Evolutionary conservation across 2,329 filamentous ascomycete species (phyloP), one percentile per base, ranked within the genome.

Genomic region (Uncinocarpus reesii): DNA sequence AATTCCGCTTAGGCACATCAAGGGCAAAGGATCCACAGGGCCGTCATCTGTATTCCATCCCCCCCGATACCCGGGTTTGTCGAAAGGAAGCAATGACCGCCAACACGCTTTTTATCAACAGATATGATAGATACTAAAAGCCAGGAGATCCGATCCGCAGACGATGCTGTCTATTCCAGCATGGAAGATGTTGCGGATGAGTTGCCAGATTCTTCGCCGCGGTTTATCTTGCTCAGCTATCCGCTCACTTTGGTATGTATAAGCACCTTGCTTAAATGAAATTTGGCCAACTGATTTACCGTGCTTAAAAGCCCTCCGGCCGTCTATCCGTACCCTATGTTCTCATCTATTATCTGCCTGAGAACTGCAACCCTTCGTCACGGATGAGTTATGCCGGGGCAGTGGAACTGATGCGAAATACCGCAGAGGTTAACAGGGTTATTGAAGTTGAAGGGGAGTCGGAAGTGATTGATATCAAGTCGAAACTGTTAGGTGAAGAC

Each of bases 321-420:
- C 81, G 92, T 23, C 67, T 88, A 36, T 84, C 86, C 4, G 88
- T 95, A 2, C 92, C 92, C 7, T 98, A 98, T 65, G 87, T 95
- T 40, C 79, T 96, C 64, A 71, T 98, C 18, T 95, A 94, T 73
- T 96, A 95, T 70, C 80, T 96, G 18, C 92, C 92, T 6, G 84
- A 83, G 44, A 95, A 90, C 42, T 92, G 86, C 70, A 95, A 94
- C 65, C 79, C 77, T 56, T 85, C 89, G 62, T 73, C 84, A 62
- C 80, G 86, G 57, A 96, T 96, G 92, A 72, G 92, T 63, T 98
- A 96, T 65, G 92, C 92, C 24, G 85, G 89, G 32, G 92, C 92
- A 36, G 95, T 95, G 69, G 92, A 98, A 71, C 69, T 96, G 65
- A 88, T 96, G 83, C 80, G 89, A 55, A 94, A 86, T 62, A 93